phyloP scores from a whole-genome alignment of 1,284 basidiomycete genomes.

The Fomitopsis schrenkii region DNA sequence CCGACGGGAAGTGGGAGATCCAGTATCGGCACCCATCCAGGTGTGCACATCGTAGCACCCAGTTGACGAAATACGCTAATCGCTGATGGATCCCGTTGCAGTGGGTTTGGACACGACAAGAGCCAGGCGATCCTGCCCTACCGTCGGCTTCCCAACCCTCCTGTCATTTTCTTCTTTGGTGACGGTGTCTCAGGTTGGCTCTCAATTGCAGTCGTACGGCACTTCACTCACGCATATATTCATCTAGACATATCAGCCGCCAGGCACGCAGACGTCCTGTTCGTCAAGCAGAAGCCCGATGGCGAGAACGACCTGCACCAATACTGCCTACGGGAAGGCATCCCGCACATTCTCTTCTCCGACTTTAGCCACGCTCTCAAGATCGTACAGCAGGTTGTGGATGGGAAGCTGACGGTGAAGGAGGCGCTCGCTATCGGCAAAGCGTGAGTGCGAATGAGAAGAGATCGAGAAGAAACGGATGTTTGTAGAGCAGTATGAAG shows the following conservation, averaged over 20 bases:
- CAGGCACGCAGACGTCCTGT: conserved; percentile 83
- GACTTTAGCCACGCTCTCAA: conserved; percentile 60
- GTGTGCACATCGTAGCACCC: conserved; percentile 31
- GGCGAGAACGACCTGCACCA: conserved; percentile 83
- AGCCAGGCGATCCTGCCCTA: conserved; percentile 89
- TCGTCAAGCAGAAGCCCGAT: conserved; percentile 79
- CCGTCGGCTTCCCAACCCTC: conserved; percentile 61
- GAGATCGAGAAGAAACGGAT: background rate
- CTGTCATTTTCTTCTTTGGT: conserved; percentile 90
- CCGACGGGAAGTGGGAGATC: conserved; percentile 79
- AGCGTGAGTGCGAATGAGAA: conserved; percentile 11
- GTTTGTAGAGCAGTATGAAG: background rate
- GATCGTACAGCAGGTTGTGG: conserved; percentile 64
- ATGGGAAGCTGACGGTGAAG: conserved; percentile 43
- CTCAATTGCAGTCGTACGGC: background rate
- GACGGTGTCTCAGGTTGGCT: conserved; percentile 85
- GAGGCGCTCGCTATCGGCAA: conserved; percentile 33
- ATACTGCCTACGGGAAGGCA: conserved; percentile 70
- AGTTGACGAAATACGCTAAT: background rate
- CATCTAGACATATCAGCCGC: conserved; percentile 83
- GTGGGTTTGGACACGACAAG: conserved; percentile 91
- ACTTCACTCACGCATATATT: background rate
- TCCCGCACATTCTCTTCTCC: conserved; percentile 63
- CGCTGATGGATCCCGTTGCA: conserved; percentile 22
- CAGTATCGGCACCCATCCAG: conserved; percentile 85